Base-by-base conservation (phyloP, 495 filamentous ascomycete species). In the Diplogelasinospora grovesii region DNA sequence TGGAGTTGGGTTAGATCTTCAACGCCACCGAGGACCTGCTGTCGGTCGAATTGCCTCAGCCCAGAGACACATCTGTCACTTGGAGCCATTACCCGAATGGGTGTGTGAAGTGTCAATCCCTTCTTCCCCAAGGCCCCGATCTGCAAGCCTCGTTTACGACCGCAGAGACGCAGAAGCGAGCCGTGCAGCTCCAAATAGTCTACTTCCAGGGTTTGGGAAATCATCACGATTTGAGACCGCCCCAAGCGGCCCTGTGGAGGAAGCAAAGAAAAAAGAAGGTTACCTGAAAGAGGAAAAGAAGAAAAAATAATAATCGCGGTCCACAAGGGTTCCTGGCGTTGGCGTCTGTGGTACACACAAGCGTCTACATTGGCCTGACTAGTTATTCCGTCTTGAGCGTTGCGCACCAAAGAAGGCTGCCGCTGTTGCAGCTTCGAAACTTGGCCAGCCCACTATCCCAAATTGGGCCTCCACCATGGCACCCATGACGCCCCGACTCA, bases 401-500 rank as follows among this genome's bases (percentile, higher is more conserved):
- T 56, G 48, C 45, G 27, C 41, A 35, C 47, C 49, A 56, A 38
- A 45, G 39, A 54, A 47, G 31, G 45, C 36, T 39, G 47, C 47
- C 50, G 45, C 53, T 26, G 41, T 46, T 45, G 50, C 53, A 57
- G 48, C 48, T 47, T 54, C 54, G 52, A 60, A 63, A 60, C 53
- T 45, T 49, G 52, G 38, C 32, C 46, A 49, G 41, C 56, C 58
- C 61, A 58, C 65, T 65, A 67, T 58, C 58, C 63, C 54, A 44
- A 46, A 52, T 60, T 52, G 56, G 60, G 66, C 50, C 52, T 59
- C 61, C 50, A 57, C 57, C 49, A 71, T 71, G 69, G 65, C 65
- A 60, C 68, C 69, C 55, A 55, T 70, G 55, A 61, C 69, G 60
- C 65, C 69, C 53, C 66, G 69, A 65, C 63, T 71, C 49, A 73